Percentiles rank a stretch among this genome's conserved stretches.
Evolutionary conservation across 129 eudicot species (phyloP).

Genomic region (Scalesia atractyloides): DNA sequence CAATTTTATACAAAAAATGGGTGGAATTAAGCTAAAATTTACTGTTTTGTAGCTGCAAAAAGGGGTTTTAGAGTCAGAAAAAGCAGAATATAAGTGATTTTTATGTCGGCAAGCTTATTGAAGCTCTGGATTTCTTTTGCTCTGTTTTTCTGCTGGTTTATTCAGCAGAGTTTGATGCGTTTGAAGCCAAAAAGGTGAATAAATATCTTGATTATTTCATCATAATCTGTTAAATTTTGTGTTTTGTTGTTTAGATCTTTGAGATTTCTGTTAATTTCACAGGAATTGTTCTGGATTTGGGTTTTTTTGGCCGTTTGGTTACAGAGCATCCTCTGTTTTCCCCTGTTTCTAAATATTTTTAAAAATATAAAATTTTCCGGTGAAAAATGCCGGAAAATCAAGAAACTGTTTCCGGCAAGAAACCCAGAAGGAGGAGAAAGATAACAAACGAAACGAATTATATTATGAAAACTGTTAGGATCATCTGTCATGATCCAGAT

Average conservation of each 20-base stretch:
- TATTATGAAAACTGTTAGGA: slow-evolving; percentile 56
- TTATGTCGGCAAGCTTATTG: slow-evolving; percentile 72
- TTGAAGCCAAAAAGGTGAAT: slow-evolving; percentile 85
- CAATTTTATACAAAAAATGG: background rate
- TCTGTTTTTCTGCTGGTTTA: slow-evolving; percentile 54
- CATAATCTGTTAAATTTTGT: background rate
- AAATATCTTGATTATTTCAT: background rate
- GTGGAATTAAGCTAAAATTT: background rate
- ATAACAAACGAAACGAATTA: background rate
- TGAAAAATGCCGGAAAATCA: slow-evolving; percentile 45
- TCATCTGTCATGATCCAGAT: slow-evolving; percentile 64
- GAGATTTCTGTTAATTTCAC: slow-evolving; percentile 31
- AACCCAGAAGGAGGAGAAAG: slow-evolving; percentile 24
- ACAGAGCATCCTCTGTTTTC: slow-evolving; percentile 1
- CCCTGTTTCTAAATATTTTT: slow-evolving; percentile 12
- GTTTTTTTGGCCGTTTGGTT: slow-evolving; percentile 71
- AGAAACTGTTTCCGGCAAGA: slow-evolving; percentile 21
- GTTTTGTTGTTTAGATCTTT: slow-evolving; percentile 8
- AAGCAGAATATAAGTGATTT: slow-evolving; percentile 45
- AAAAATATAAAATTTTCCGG: slow-evolving; percentile 25
- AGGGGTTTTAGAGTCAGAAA: slow-evolving; percentile 25
- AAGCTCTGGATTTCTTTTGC: slow-evolving; percentile 55
- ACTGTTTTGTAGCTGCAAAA: slow-evolving; percentile 2
- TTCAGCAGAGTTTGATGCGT: slow-evolving; percentile 85
- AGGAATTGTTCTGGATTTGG: slow-evolving; percentile 94